These are phyloP conservation scores for Ceratocystiopsis sp. DNA, from an alignment of 2,329 filamentous ascomycete species.

Conservation along the genomic window DNA sequence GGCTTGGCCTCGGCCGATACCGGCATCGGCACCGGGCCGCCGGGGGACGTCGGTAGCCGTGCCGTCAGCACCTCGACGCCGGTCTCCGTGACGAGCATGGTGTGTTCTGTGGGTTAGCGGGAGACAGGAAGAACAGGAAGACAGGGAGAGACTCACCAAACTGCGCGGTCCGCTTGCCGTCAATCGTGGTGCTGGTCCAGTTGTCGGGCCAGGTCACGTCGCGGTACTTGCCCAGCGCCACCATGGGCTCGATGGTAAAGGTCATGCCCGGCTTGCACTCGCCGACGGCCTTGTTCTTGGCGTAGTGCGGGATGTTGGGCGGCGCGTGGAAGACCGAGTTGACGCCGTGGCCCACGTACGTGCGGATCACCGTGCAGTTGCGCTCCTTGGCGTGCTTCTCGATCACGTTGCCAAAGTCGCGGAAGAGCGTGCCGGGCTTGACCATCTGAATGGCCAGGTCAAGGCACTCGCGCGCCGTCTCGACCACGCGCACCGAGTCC, in stretches of 20 bases:
- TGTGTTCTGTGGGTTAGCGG: constrained; percentile 43
- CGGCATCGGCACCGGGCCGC: constrained; percentile 50
- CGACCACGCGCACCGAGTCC: constrained; percentile 77
- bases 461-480: constrained; percentile 75
- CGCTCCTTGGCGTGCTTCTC: constrained; percentile 83
- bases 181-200: constrained; percentile 89
- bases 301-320: constrained; percentile 92
- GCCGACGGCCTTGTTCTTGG: constrained; percentile 94
- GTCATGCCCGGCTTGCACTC: constrained; percentile 93
- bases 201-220: constrained; percentile 98
- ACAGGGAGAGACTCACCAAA: constrained; percentile 50
- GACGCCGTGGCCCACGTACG: constrained; percentile 92
- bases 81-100: constrained; percentile 65
- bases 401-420: constrained; percentile 86
- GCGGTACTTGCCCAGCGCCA: constrained; percentile 74
- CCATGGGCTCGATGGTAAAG: constrained; percentile 98
- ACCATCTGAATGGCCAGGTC: constrained; percentile 83
- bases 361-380: constrained; percentile 80
- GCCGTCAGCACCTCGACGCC: constrained; percentile 75
- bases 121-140: not conserved
- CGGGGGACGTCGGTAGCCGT: constrained; percentile 53
- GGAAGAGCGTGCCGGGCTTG: constrained; percentile 83
- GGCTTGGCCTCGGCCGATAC: constrained; percentile 1
- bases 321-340: constrained; percentile 86
- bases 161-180: constrained; percentile 80